Base-by-base conservation (phyloP, 108 stramenopile species). In the Licmophora abbreviata region DNA sequence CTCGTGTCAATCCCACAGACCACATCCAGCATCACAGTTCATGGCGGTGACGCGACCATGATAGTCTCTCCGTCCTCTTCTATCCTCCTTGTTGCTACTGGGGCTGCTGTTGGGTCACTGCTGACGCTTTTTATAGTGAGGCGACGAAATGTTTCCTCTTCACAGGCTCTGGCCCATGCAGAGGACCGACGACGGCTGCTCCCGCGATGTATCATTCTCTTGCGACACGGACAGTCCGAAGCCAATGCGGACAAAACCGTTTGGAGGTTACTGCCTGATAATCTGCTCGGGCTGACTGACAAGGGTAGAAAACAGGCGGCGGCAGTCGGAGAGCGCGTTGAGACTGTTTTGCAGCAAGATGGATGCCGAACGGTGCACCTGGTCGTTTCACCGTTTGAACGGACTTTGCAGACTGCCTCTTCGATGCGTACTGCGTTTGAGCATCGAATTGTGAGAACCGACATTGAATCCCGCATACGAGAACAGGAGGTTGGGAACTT, bases 401-500 rank as follows among this genome's bases (percentile, higher is more conserved):
- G 80, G 15, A 68, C 69, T 14, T 27, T 59, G 20, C 71, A 78
- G 56, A 77, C 80, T 26, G 44, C 63, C 12, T 17, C 31, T 36
- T 32, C 29, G n/a, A 32, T 51, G 48, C 52, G 56, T 14, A 53
- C 42, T 4, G 22, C 25, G 14, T 68, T 59, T 49, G 61, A 56
- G 12, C 43, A 54, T 57, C 30, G 58, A 41, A 29, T 69, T 29
- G 56, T 59, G 4, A 27, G 63, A 21, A 63, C 61, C 0, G 47
- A 62, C n/a, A n/a, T 58, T 0, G 64, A 69, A 54, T 24, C 66
- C 15, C 40, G 68, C 22, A 46, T 75, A 0, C 59, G 63, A 0
- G 74, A 75, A 54, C 74, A 75, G 36, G 64, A 75, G 29, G 66
- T 75, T 54, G 74, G 74, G 2, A 75, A 75, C 43, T 37, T 70